Conservation (phyloP, 495 filamentous ascomycete species). For the Pseudomonodictys pantanalensis region DNA sequence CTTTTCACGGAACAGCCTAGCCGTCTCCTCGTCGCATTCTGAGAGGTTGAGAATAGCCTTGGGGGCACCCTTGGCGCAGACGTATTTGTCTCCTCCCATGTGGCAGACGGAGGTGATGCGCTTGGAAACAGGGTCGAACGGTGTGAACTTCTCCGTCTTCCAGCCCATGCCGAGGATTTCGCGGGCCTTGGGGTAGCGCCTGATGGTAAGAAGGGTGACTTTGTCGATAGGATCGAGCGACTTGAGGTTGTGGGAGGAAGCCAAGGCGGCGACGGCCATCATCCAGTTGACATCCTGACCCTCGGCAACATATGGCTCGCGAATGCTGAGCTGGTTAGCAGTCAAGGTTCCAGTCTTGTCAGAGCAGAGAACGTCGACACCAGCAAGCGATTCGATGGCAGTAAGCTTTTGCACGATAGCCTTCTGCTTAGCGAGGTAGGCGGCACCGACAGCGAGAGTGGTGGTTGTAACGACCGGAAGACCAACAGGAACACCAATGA, state of each 20-base stretch:
- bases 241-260: slow-evolving; percentile 74
- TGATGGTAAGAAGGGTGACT: slow-evolving; percentile 69
- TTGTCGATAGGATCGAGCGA: slow-evolving; percentile 76
- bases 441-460: slow-evolving; percentile 71
- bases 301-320: slow-evolving; percentile 71
- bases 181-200: slow-evolving; percentile 69
- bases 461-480: slow-evolving; percentile 72
- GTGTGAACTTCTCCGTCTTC: slow-evolving; percentile 72
- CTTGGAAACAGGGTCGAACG: slow-evolving; percentile 77
- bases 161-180: slow-evolving; percentile 68
- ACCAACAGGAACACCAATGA: slow-evolving; percentile 75
- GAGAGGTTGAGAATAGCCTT: slow-evolving; percentile 68
- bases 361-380: slow-evolving; percentile 73
- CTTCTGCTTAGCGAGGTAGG: slow-evolving; percentile 70
- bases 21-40: slow-evolving; percentile 62
- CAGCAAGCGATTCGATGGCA: slow-evolving; percentile 72
- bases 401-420: slow-evolving; percentile 75
- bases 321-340: slow-evolving; percentile 71
- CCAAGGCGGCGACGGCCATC: slow-evolving; percentile 73
- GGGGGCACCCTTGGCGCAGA: slow-evolving; percentile 70
- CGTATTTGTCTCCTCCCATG: slow-evolving; percentile 65
- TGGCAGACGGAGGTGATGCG: slow-evolving; percentile 67
- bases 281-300: slow-evolving; percentile 77
- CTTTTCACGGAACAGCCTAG: slow-evolving; percentile 65
- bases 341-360: slow-evolving; percentile 70